Evolutionary conservation across 2,329 filamentous ascomycete species (phyloP).

Genomic region (Alternaria arborescens): DNA sequence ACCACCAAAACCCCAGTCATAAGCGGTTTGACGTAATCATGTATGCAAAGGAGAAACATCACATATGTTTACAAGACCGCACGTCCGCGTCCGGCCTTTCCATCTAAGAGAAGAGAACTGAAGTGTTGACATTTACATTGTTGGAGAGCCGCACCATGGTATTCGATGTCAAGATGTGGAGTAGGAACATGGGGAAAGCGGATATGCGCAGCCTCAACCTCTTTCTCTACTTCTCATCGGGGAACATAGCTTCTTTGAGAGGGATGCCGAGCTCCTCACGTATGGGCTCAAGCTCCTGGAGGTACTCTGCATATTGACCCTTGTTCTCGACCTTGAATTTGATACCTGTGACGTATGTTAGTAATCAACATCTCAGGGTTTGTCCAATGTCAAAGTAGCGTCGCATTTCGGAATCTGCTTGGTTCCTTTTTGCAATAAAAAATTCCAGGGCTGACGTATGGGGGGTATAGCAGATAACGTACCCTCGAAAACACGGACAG

Average conservation of each 20-base stretch:
- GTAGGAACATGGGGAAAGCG: constrained; percentile 17
- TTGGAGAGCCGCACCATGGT: constrained; percentile 22
- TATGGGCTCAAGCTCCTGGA: constrained; percentile 89
- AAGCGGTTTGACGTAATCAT: constrained; percentile 10
- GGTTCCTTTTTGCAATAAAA: not conserved
- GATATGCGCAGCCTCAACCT: constrained; percentile 17
- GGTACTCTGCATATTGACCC: constrained; percentile 95
- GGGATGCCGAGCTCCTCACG: constrained; percentile 92
- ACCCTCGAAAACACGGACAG: constrained; percentile 99
- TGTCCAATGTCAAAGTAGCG: constrained; percentile 5
- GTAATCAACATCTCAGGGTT: constrained; percentile 24
- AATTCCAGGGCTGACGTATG: not conserved
- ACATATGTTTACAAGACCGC: constrained; percentile 39
- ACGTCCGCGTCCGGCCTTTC: constrained; percentile 24
- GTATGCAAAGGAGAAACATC: constrained; percentile 29
- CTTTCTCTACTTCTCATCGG: constrained; percentile 56
- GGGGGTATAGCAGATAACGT: constrained; percentile 49
- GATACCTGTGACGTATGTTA: constrained; percentile 70
- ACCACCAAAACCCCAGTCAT: not conserved
- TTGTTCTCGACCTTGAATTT: constrained; percentile 99
- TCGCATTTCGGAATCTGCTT: not conserved
- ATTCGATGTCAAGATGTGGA: constrained; percentile 20
- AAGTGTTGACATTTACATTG: constrained; percentile 36
- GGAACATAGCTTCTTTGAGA: constrained; percentile 93
- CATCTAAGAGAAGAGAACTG: constrained; percentile 31